phyloP scores from a whole-genome alignment of 2,329 filamentous ascomycete genomes.

The Aspergillus sp. region DNA sequence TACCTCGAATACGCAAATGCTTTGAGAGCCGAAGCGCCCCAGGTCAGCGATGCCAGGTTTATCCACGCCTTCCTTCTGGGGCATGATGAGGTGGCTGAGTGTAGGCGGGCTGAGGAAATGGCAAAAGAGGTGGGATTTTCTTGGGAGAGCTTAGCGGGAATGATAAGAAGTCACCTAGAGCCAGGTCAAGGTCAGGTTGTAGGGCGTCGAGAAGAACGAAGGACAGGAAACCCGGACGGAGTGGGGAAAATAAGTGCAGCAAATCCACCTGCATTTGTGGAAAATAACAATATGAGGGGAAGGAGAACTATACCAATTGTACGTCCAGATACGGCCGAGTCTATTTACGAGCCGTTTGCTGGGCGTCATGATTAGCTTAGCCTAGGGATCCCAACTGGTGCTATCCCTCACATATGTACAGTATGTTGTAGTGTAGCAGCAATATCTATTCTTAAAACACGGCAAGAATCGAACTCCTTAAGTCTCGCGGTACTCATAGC shows the following conservation, averaged over 20 bases:
- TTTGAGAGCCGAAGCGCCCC: not conserved
- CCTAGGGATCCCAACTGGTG: not conserved
- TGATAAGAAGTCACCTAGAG: not conserved
- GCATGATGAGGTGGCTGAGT: not conserved
- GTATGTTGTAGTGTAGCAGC: not conserved
- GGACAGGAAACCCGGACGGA: too few species aligned
- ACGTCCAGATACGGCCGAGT: not conserved
- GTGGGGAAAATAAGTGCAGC: too few species aligned
- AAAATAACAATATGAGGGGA: not conserved
- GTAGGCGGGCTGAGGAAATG: not conserved
- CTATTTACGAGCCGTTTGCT: not conserved
- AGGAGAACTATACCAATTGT: not conserved
- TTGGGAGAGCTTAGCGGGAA: not conserved
- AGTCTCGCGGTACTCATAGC: slow-evolving; percentile 78
- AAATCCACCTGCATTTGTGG: too few species aligned
- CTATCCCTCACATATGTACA: slow-evolving; percentile 11
- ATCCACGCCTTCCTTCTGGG: not conserved
- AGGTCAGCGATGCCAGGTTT: not conserved
- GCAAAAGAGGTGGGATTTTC: not conserved
- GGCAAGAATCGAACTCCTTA: slow-evolving; percentile 36
- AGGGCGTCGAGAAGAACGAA: not conserved
- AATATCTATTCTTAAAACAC: slow-evolving; percentile 1
- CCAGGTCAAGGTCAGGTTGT: not conserved
- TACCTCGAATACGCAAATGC: not conserved
- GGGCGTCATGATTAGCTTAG: not conserved